Evolutionary conservation across 176 grass and related monocot genomes (phyloP), one percentile per base, ranked within the genome.

Genomic region (Zoysia pacifica): DNA sequence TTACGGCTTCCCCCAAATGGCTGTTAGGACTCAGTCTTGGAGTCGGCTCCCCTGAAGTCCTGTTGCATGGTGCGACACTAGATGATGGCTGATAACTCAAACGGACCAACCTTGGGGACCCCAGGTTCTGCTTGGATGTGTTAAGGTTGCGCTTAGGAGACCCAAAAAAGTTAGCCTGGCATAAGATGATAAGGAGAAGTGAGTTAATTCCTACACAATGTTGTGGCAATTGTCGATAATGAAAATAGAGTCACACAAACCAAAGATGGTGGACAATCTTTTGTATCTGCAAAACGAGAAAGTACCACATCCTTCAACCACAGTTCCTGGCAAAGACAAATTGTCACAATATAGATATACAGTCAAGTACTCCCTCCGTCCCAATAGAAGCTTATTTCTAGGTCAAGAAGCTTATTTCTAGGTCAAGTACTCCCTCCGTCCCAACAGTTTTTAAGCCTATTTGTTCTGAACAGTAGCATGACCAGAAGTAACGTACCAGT

Each of bases 1-100:
- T 99, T 68, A 99, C 92, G 83, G 90, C 92, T 86, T 93, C 96
- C 15, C 92, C 92, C 65, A 95, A 83, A 87, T 93, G 84, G 53
- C 89, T 93, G 64, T 73, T 86, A 65, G 88, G 91, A 81, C 70
- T 87, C 75, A 91, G 71, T 87, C 84, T 77, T 89, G 83, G 77
- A 55, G 76, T 65, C 58, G 90, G 85, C 52, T 89, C 78, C 9
- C 74, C 77, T 66, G 75, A 55, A 60, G 56, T 83, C 87, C 64
- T 83, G 72, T 75, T 85, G 72, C 65, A 86, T 71, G 68, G 12
- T 76, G 79, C 79, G 65, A 74, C 62, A 85, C 62, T 85, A 83
- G 86, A 81, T 36, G 92, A 83, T 1, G 90, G 37, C 65, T 81
- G 80, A 44, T 64, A 86, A 50, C 63, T 70, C 20, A 77, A 52